Evolutionary conservation across 192 early-diverging fungal genomes (phyloP).

Genomic region (Gorgonomyces haynaldii): DNA sequence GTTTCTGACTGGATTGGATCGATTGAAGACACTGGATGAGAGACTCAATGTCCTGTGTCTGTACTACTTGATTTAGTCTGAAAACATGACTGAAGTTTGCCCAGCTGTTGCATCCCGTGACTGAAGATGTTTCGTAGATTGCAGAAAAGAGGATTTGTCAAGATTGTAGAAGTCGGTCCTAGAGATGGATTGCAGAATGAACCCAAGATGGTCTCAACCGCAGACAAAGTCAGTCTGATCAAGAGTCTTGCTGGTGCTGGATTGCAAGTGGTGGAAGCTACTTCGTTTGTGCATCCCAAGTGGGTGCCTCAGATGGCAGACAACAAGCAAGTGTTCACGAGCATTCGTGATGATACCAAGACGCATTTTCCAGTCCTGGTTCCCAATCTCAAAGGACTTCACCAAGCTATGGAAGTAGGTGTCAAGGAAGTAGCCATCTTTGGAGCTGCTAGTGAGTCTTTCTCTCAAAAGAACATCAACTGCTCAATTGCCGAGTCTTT

Average conservation of each 20-base stretch:
- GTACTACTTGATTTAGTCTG: too few species aligned
- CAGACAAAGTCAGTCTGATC: conserved; percentile 79
- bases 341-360: conserved; percentile 46
- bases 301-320: conserved; percentile 97
- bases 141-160: conserved; percentile 49
- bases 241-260: conserved; percentile 62
- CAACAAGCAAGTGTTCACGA: conserved; percentile 57
- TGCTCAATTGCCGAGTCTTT: conserved; percentile 78
- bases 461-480: conserved; percentile 86
- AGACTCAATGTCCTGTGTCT: too few species aligned
- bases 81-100: too few species aligned
- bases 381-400: conserved; percentile 78
- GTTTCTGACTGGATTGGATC: too few species aligned
- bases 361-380: conserved; percentile 81
- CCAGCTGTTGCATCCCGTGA: too few species aligned
- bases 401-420: conserved; percentile 65
- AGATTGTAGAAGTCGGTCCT: conserved; percentile 92
- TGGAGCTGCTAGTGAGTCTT: conserved; percentile 72
- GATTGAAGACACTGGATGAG: too few species aligned
- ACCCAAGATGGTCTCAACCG: conserved; percentile 65
- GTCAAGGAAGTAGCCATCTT: conserved; percentile 88
- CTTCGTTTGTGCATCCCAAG: conserved; percentile 91
- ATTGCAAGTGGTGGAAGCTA: conserved; percentile 75
- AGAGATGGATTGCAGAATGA: conserved; percentile 97
- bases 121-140: too few species aligned